These are phyloP conservation scores for Coemansia sp. DNA, from an alignment of 192 early-diverging fungal species.

Conservation along the genomic window DNA sequence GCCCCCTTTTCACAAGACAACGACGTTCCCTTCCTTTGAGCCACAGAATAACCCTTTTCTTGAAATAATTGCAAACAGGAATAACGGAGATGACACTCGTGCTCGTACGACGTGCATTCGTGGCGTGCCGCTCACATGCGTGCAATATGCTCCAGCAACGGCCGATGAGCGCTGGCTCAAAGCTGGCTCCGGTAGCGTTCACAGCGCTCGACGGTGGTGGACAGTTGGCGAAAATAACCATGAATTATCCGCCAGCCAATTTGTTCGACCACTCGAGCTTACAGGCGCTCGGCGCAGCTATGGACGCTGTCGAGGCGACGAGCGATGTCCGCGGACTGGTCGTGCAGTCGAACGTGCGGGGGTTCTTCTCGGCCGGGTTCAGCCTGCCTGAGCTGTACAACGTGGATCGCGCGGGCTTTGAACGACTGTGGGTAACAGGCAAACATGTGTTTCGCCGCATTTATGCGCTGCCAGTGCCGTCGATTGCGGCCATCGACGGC, in stretches of 20 bases:
- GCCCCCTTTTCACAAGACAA: slow-evolving; percentile 4
- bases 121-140: slow-evolving; percentile 17
- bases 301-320: slow-evolving; percentile 20
- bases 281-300: slow-evolving; percentile 17
- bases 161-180: slow-evolving; percentile 1
- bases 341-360: slow-evolving; percentile 21
- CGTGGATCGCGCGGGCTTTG: slow-evolving; percentile 19
- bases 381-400: slow-evolving; percentile 19
- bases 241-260: slow-evolving; percentile 35
- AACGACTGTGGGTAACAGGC: slow-evolving; percentile 19
- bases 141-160: background rate
- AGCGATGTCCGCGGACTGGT: slow-evolving; percentile 31
- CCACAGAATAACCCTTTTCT: background rate
- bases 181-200: background rate
- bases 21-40: background rate
- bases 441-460: slow-evolving; percentile 35
- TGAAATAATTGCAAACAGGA: background rate
- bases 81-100: background rate
- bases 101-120: slow-evolving; percentile 25
- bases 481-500: slow-evolving; percentile 33
- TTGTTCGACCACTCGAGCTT: slow-evolving; percentile 25
- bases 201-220: background rate
- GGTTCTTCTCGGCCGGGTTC: slow-evolving; percentile 43
- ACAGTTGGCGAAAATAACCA: slow-evolving; percentile 33
- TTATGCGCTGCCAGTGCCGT: slow-evolving; percentile 32